These are phyloP conservation scores for Diaporthe citriasiana DNA, from an alignment of 2,329 filamentous ascomycete genomes.

Conservation along the genomic window DNA sequence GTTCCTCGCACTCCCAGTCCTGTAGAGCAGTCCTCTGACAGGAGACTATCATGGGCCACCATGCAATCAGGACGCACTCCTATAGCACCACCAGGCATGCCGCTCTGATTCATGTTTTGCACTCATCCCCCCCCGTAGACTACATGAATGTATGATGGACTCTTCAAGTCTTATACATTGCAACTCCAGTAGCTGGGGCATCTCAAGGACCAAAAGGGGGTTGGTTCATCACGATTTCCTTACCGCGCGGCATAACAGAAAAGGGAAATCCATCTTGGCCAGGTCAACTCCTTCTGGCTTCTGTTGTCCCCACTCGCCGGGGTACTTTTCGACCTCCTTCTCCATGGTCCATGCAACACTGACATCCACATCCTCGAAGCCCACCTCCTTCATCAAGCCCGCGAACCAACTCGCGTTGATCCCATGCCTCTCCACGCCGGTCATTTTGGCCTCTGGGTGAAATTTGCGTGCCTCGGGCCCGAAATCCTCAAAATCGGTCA, in stretches of 20 bases:
- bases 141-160: neutral
- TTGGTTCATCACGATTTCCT: neutral
- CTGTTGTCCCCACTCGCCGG: conserved; percentile 56
- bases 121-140: neutral
- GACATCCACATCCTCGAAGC: conserved; percentile 64
- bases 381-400: conserved; percentile 59
- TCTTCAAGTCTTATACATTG: too few relatives aligned
- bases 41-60: too few relatives aligned
- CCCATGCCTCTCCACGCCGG: conserved; percentile 68
- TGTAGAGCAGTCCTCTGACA: too few relatives aligned
- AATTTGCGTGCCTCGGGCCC: conserved; percentile 65
- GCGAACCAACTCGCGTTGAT: conserved; percentile 58
- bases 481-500: conserved; percentile 72
- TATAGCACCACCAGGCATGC: too few relatives aligned
- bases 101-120: neutral
- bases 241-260: conserved; percentile 52
- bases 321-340: conserved; percentile 64
- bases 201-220: too few relatives aligned
- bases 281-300: conserved; percentile 47
- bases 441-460: conserved; percentile 66
- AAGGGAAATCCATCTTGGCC: conserved; percentile 54
- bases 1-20: too few relatives aligned
- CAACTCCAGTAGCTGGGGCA: neutral
- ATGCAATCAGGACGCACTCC: too few relatives aligned
- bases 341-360: conserved; percentile 62